These are phyloP conservation scores for Tolypocladium inflatum DNA, from an alignment of 2,329 filamentous ascomycete species.

Conservation along the genomic window DNA sequence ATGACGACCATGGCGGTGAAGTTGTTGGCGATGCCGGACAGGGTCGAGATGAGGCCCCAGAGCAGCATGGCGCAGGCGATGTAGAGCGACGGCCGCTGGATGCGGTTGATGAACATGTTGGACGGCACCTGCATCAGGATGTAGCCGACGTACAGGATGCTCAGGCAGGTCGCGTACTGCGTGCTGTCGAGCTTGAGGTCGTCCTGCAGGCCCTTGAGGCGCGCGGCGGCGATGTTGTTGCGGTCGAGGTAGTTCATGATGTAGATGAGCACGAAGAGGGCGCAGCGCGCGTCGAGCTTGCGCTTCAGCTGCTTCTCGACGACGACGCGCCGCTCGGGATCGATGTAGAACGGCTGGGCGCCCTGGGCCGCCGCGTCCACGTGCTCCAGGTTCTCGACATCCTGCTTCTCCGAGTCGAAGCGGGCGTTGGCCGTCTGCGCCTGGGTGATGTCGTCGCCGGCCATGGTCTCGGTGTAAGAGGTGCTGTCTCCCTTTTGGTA, in stretches of 20 bases:
- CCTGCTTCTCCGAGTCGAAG: constrained; percentile 5
- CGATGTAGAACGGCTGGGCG: constrained; percentile 10
- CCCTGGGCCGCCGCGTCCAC: neutral
- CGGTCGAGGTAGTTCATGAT: constrained; percentile 64
- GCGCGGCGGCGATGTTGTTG: constrained; percentile 59
- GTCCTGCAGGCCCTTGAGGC: constrained; percentile 52
- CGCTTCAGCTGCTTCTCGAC: constrained; percentile 58
- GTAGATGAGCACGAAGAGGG: constrained; percentile 64
- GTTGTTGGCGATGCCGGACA: constrained; percentile 40
- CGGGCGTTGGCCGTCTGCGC: neutral
- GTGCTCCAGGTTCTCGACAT: constrained; percentile 7
- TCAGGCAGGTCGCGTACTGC: constrained; percentile 54
- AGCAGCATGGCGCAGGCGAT: constrained; percentile 42
- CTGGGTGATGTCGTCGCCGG: constrained; percentile 8
- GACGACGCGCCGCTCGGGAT: constrained; percentile 37
- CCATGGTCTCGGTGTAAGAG: constrained; percentile 4
- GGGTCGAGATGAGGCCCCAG: constrained; percentile 51
- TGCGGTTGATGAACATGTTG: constrained; percentile 48
- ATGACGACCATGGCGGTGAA: constrained; percentile 45
- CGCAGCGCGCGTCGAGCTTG: constrained; percentile 62
- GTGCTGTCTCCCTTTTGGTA: neutral
- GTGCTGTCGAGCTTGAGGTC: constrained; percentile 46
- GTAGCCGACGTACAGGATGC: constrained; percentile 58
- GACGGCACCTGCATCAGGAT: constrained; percentile 54
- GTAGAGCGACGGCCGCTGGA: constrained; percentile 40